Conservation (phyloP, 2,329 filamentous ascomycete genomes). For the Phialocephala sp. region DNA sequence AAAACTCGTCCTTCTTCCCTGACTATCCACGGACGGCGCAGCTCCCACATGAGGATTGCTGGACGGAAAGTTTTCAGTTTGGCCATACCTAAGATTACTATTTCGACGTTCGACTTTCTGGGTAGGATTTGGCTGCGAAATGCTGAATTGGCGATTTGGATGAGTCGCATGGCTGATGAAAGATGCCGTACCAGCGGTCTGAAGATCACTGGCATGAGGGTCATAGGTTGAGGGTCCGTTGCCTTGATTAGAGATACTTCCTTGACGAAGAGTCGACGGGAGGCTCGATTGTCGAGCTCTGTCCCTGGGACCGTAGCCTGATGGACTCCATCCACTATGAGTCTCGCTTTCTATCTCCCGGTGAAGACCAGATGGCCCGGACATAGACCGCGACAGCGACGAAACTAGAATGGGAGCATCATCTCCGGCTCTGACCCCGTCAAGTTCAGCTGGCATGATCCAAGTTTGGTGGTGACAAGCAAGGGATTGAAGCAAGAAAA, state of each 20-base stretch:
- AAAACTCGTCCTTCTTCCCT: background rate
- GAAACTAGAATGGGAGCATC: background rate
- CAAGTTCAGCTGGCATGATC: background rate
- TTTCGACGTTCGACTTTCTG: background rate
- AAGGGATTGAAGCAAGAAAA: background rate
- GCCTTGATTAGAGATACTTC: background rate
- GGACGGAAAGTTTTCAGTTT: too few species aligned
- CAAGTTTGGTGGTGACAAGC: background rate
- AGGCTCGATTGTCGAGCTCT: background rate
- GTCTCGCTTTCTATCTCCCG: background rate
- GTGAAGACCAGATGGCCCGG: background rate
- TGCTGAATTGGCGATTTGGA: background rate
- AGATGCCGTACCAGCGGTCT: background rate
- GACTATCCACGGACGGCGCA: background rate
- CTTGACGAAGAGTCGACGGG: background rate
- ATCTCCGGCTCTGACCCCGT: background rate
- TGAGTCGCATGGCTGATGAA: background rate
- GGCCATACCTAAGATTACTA: background rate
- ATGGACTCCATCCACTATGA: background rate
- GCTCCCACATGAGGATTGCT: background rate
- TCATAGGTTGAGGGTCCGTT: background rate
- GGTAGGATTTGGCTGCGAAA: background rate
- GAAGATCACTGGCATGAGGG: background rate
- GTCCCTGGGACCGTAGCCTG: background rate
- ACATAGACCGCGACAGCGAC: background rate